These are phyloP conservation scores for Leccinum insolens DNA, from an alignment of 1,284 basidiomycete genomes.

Conservation along the genomic window DNA sequence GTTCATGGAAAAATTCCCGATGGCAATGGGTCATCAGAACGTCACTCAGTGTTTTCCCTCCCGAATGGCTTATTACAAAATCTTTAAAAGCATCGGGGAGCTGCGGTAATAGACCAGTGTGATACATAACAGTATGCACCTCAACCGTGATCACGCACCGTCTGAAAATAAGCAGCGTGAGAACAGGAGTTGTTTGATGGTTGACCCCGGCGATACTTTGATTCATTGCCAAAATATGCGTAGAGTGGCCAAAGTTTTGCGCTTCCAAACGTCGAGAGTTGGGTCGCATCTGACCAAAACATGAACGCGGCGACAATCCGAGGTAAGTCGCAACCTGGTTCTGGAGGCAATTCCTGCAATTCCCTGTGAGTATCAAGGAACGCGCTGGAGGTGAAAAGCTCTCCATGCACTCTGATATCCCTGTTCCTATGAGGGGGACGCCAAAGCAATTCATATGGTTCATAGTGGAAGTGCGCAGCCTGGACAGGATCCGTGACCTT, in stretches of 20 bases:
- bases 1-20: background rate
- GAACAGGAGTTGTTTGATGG: background rate
- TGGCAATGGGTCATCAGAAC: background rate
- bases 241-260: background rate
- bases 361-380: background rate
- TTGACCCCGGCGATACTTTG: accelerated
- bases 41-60: background rate
- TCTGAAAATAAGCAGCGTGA: background rate
- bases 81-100: background rate
- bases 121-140: accelerated
- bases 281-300: background rate
- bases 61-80: background rate
- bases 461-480: background rate
- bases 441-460: background rate
- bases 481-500: background rate
- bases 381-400: background rate
- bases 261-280: background rate
- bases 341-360: background rate
- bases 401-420: background rate
- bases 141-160: background rate
- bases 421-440: background rate
- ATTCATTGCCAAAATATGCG: background rate
- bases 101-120: background rate
- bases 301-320: background rate
- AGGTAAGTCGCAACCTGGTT: background rate